phyloP scores from a whole-genome alignment of 257 asterid species.

The Solanum pimpinellifolium region DNA sequence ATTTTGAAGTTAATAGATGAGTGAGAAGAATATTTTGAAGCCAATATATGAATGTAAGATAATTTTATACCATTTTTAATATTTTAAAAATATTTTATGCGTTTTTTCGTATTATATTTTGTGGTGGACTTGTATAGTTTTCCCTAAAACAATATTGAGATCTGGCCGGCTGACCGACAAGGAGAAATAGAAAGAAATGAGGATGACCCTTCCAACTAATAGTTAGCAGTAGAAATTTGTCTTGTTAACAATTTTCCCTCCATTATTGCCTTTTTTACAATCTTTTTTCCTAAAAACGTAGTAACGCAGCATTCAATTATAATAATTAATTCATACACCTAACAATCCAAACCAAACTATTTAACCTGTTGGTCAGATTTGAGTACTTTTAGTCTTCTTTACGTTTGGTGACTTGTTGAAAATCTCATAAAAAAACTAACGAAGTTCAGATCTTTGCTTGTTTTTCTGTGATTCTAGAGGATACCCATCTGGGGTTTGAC shows the following conservation, averaged over 20 bases:
- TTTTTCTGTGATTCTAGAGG: conserved; percentile 9
- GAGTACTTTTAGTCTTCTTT: not conserved
- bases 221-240: not conserved
- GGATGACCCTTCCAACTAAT: not conserved
- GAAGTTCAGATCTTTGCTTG: conserved; percentile 28
- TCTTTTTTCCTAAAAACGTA: not conserved
- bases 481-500: conserved; percentile 27
- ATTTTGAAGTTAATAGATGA: too few relatives aligned
- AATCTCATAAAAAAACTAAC: not conserved
- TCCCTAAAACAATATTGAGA: not conserved
- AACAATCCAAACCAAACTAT: not conserved
- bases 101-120: too few relatives aligned
- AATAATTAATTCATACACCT: not conserved
- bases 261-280: not conserved
- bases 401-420: not conserved
- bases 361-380: not conserved
- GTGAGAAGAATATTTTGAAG: too few relatives aligned
- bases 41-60: too few relatives aligned
- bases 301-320: not conserved
- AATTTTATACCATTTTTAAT: too few relatives aligned
- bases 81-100: too few relatives aligned
- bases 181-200: not conserved
- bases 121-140: too few relatives aligned
- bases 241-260: not conserved
- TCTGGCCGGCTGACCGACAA: not conserved